These are phyloP conservation scores for Leccinum disarticulatum DNA, from an alignment of 768 basidiomycete genomes.

Conservation along the genomic window DNA sequence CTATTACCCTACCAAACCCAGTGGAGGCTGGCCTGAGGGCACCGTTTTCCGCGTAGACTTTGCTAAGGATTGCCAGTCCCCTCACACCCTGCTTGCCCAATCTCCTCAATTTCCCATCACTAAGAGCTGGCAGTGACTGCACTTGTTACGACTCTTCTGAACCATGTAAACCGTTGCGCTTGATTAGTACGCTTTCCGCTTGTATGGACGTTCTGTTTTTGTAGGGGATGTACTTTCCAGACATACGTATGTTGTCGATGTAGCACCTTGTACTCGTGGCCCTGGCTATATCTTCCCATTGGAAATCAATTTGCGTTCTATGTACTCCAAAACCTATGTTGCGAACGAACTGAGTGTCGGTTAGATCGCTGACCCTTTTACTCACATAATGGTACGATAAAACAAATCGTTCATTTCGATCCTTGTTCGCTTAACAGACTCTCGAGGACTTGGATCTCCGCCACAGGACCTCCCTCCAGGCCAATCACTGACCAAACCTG, in stretches of 20 bases:
- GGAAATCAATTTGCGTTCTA: not conserved
- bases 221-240: not conserved
- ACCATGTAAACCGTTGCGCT: not conserved
- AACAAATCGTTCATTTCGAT: not conserved
- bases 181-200: not conserved
- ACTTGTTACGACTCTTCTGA: constrained; percentile 31
- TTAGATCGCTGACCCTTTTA: not conserved
- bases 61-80: constrained; percentile 45
- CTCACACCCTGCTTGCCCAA: constrained; percentile 65
- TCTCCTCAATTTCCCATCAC: constrained; percentile 60
- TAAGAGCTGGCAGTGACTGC: constrained; percentile 30
- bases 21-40: constrained; percentile 63
- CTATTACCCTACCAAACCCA: constrained; percentile 49
- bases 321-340: not conserved
- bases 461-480: constrained; percentile 57
- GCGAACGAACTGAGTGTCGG: not conserved
- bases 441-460: constrained; percentile 49
- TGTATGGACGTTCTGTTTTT: not conserved
- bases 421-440: constrained; percentile 34
- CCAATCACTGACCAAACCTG: constrained; percentile 50
- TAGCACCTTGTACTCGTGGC: not conserved
- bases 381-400: not conserved
- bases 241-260: not conserved
- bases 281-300: not conserved
- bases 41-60: constrained; percentile 71